Conservation (phyloP, 148 eudicot species). For the Vaccinium darrowii region DNA sequence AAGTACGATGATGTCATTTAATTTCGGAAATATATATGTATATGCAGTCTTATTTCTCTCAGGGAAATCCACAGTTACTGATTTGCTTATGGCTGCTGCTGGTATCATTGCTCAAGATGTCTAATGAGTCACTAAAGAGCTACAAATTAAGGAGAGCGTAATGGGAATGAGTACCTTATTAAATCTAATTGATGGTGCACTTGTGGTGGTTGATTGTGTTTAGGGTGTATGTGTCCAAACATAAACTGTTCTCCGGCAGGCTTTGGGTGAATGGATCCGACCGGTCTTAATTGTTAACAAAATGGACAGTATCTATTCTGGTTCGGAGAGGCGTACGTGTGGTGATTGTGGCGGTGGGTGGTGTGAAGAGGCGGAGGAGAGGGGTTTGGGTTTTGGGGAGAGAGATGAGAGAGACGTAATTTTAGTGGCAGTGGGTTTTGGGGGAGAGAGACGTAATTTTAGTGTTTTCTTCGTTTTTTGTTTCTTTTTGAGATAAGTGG, state of each 20-base stretch:
- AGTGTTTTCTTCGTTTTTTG: no score
- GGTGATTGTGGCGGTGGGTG: no score
- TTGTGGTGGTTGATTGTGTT: constrained; percentile 79
- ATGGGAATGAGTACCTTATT: constrained; percentile 69
- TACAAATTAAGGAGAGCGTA: no score
- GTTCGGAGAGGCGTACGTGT: no score
- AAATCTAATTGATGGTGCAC: constrained; percentile 78
- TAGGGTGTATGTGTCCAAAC: constrained; percentile 94
- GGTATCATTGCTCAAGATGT: constrained; percentile 81
- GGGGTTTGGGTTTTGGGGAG: no score
- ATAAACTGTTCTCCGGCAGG: constrained; percentile 83
- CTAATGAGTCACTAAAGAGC: constrained; percentile 42
- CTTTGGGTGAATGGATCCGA: constrained; percentile 76
- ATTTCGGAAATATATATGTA: neutral
- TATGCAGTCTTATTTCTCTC: constrained; percentile 12
- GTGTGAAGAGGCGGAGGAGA: no score
- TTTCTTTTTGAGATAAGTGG: no score
- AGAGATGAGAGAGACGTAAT: no score
- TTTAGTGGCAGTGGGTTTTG: no score
- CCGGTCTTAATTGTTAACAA: constrained; percentile 83
- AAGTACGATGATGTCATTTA: neutral
- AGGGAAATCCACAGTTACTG: constrained; percentile 77
- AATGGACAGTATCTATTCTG: no score
- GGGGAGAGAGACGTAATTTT: no score
- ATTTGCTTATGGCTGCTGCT: constrained; percentile 82